phyloP scores from a whole-genome alignment of 495 filamentous ascomycete genomes.

The Aspergillus mulundensis region DNA sequence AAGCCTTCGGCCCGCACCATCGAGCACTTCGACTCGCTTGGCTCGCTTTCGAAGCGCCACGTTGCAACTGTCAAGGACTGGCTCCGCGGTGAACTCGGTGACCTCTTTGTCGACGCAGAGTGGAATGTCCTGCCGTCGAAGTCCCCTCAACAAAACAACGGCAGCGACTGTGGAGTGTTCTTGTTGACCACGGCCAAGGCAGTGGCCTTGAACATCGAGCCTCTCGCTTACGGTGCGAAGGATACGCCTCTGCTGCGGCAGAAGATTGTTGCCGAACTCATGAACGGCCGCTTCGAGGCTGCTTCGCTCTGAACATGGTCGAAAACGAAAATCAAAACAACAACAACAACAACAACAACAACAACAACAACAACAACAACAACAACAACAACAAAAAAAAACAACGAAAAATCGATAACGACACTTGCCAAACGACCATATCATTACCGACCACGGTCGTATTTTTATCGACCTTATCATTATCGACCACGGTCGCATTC shows the following conservation, averaged over 20 bases:
- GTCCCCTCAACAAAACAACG: constrained; percentile 60
- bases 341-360: too few relatives aligned
- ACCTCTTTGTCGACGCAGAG: constrained; percentile 52
- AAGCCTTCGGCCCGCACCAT: constrained; percentile 59
- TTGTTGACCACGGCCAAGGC: constrained; percentile 70
- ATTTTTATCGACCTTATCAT: background rate
- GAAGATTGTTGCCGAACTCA: constrained; percentile 64
- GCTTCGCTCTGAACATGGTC: constrained; percentile 19
- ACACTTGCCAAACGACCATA: background rate
- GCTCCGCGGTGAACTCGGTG: constrained; percentile 56
- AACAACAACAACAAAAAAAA: too few relatives aligned
- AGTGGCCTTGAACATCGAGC: constrained; percentile 60
- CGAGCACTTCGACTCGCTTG: constrained; percentile 73
- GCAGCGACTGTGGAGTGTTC: constrained; percentile 79
- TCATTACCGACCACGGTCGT: background rate
- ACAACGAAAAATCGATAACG: background rate
- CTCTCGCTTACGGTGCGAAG: constrained; percentile 50
- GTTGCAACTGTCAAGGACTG: constrained; percentile 46
- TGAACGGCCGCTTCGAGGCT: constrained; percentile 60
- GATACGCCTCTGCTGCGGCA: constrained; percentile 57
- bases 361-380: too few relatives aligned
- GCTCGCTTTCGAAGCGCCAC: constrained; percentile 30
- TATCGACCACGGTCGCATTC: background rate
- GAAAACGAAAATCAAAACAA: too few relatives aligned
- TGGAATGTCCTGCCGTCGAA: constrained; percentile 53